These are phyloP conservation scores for Fraxinus floribunda DNA, from an alignment of 305 asterid genomes.

Conservation along the genomic window DNA sequence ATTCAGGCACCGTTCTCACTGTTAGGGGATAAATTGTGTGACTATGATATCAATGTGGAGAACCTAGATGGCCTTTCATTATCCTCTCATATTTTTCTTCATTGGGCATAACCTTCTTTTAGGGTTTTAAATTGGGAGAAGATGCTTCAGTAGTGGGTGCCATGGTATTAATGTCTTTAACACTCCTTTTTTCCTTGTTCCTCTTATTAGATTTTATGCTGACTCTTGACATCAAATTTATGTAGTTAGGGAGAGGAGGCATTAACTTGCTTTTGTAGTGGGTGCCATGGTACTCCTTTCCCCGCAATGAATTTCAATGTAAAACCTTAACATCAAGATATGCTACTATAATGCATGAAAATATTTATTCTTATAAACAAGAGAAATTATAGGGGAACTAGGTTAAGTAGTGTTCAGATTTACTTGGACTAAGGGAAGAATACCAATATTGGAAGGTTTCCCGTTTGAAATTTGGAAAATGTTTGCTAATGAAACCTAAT, in stretches of 20 bases:
- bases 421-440: constrained; percentile 1
- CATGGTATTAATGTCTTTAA: background rate
- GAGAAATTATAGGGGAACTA: background rate
- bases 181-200: background rate
- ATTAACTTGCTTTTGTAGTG: background rate
- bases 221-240: background rate
- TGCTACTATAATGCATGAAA: background rate
- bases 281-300: background rate
- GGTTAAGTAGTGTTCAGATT: background rate
- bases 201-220: background rate
- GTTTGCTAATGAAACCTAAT: background rate
- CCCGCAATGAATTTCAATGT: background rate
- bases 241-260: background rate
- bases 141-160: background rate
- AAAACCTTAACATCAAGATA: background rate
- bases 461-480: background rate
- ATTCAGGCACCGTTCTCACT: background rate
- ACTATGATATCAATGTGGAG: background rate
- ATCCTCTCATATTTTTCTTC: background rate
- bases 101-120: background rate
- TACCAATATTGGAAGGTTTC: background rate
- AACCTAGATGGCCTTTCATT: background rate
- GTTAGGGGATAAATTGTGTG: background rate
- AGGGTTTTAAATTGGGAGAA: background rate
- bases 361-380: background rate